phyloP scores from a whole-genome alignment of 2,329 filamentous ascomycete genomes.

The Clarireedia sp. region DNA sequence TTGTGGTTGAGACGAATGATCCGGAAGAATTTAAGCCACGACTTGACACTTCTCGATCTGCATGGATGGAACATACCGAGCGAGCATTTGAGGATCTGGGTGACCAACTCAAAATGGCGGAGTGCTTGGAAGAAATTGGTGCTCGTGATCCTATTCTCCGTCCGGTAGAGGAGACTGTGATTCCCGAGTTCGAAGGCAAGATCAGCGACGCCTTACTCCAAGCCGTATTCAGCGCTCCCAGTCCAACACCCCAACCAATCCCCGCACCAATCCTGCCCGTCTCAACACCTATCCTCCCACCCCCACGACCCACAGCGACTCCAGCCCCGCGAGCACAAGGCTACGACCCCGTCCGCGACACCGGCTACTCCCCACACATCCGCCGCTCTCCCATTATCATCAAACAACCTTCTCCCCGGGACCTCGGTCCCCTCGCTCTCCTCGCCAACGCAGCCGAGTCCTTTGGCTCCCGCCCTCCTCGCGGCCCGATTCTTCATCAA shows the following conservation, averaged over 20 bases:
- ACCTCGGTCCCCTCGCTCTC: neutral
- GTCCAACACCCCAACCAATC: neutral
- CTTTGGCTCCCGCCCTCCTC: neutral
- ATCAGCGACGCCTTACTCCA: slow-evolving; percentile 1
- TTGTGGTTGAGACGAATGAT: slow-evolving; percentile 5
- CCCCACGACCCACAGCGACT: slow-evolving; percentile 2
- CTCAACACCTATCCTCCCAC: neutral
- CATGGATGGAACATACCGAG: slow-evolving; percentile 13
- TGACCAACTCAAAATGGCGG: slow-evolving; percentile 6
- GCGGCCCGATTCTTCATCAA: neutral
- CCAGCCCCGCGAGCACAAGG: slow-evolving; percentile 7
- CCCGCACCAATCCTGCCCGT: neutral
- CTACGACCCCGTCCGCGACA: slow-evolving; percentile 22
- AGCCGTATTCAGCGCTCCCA: neutral
- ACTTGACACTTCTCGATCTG: slow-evolving; percentile 15
- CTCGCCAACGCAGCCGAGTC: slow-evolving; percentile 7
- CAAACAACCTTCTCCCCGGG: neutral
- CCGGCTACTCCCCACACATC: slow-evolving; percentile 5
- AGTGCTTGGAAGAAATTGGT: slow-evolving; percentile 7
- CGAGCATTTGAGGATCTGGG: slow-evolving; percentile 6
- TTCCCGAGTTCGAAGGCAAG: slow-evolving; percentile 1
- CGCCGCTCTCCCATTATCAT: slow-evolving; percentile 1
- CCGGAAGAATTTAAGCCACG: slow-evolving; percentile 1
- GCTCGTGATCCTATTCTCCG: slow-evolving; percentile 4
- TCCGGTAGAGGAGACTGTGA: neutral